A percentile compares a stretch with the other conserved stretches of the same genome.
Evolutionary conservation across 768 basidiomycete species (phyloP).

Genomic region (Cystofilobasidium macerans): DNA sequence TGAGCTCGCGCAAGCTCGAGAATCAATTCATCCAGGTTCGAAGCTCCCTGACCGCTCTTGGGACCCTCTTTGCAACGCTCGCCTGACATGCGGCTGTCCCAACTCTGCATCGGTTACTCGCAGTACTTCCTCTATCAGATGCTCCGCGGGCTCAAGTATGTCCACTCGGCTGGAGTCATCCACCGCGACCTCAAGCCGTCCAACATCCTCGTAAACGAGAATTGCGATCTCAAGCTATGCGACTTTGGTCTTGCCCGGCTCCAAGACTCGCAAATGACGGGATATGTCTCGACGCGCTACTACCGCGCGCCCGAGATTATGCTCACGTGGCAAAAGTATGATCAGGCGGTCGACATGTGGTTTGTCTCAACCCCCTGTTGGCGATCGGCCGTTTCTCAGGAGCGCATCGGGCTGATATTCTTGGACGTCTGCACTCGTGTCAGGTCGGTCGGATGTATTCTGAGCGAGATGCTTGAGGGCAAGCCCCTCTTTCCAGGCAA

Average conservation of each 20-base stretch:
- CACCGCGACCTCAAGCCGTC: conserved; percentile 87
- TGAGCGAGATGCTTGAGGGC: conserved; percentile 84
- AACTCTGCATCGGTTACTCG: background rate
- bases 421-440: no score
- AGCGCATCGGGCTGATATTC: no score
- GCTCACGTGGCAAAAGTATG: conserved; percentile 44
- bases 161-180: conserved; percentile 88
- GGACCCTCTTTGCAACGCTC: background rate
- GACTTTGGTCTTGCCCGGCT: conserved; percentile 31
- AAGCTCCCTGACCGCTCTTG: background rate
- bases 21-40: conserved; percentile 3
- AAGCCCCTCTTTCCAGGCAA: conserved; percentile 86
- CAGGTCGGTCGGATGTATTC: conserved; percentile 56
- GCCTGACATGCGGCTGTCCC: background rate
- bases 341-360: conserved; percentile 46
- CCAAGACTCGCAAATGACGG: conserved; percentile 38
- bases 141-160: conserved; percentile 81
- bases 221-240: conserved; percentile 83
- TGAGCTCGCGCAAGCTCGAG: conserved; percentile 4
- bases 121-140: conserved; percentile 49
- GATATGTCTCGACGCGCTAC: conserved; percentile 91
- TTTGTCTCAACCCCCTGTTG: no score
- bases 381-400: no score
- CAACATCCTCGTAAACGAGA: conserved; percentile 87
- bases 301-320: conserved; percentile 46